These are phyloP conservation scores for Reutealis trisperma DNA, from an alignment of 345 rosid species.

Conservation along the genomic window DNA sequence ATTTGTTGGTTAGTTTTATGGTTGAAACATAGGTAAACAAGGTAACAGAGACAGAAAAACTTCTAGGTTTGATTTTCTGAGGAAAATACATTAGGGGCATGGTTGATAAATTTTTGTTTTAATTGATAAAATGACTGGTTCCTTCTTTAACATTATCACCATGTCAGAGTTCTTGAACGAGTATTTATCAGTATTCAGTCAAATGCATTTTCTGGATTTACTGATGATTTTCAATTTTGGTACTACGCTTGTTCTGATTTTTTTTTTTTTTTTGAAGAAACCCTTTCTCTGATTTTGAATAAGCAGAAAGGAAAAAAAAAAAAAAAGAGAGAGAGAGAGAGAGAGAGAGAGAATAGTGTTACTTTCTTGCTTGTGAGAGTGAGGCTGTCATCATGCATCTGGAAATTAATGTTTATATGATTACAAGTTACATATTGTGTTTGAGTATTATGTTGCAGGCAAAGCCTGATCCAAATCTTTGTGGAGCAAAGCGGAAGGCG, in stretches of 20 bases:
- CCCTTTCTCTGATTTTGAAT: not conserved
- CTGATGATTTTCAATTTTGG: not conserved
- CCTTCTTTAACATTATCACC: not conserved
- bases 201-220: not conserved
- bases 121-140: not conserved
- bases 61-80: not conserved
- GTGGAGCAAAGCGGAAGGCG: constrained; percentile 48
- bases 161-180: not conserved
- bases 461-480: constrained; percentile 43
- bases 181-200: not conserved
- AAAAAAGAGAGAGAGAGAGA: no score
- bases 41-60: no score
- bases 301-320: no score
- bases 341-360: not conserved
- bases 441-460: constrained; percentile 43
- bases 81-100: not conserved
- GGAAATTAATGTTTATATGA: not conserved
- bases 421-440: constrained; percentile 20
- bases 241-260: not conserved
- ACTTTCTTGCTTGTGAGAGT: not conserved
- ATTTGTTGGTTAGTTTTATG: not conserved
- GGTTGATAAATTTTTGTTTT: not conserved
- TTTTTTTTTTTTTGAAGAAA: no score
- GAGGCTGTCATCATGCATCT: not conserved
- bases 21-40: not conserved